Base-by-base conservation (phyloP, 129 eudicot genomes). In the Centrapalus pauciflorus region DNA sequence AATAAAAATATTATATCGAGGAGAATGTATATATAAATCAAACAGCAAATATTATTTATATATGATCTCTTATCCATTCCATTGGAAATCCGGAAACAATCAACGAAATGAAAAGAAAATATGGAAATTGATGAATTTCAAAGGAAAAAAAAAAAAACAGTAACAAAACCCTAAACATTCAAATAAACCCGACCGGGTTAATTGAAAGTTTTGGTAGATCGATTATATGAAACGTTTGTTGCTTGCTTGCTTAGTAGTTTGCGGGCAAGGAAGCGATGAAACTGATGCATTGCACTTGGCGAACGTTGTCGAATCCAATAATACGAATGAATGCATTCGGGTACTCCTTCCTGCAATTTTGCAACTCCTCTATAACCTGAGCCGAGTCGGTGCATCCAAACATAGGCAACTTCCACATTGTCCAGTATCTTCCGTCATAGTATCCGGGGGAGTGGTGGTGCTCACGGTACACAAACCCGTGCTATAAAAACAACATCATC, bases 361-460 rank as follows among this genome's bases (percentile, higher is more conserved):
- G 77, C 0, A 88, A 38, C 83, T 88, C 96, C 38, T 50, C 50
- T 66, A 82, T 4, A 41, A 88, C 96, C 25, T 84, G 96, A 19
- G 71, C 25, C 6, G 88, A 43, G 63, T 84, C 95, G 0, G 83
- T 87, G 84, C 95, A 87, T 0, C 95, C 88, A 52, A 81, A 87
- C 96, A 82, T 84, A 65, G 90, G 95, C 55, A 82, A 71, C 76
- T 84, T 87, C 91, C 95, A 87, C 91, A 87, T 87, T 19, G 87
- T 82, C 95, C 90, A 87, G 95, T 84, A 88, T 43, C 96, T 67
- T 16, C 96, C 88, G 10, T 88, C 96, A 48, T 88, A 84, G 96
- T 88, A 88, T 49, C 91, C 91, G 0, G 88, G 96, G 10, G 88
- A 79, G 0, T 41, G 33, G 59, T 75, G 0, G 91, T 84, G 25